Percentiles rank a stretch among this genome's conserved stretches.
Conservation (phyloP, 352 stramenopile genomes). For the Phytophthora pistaciae region DNA sequence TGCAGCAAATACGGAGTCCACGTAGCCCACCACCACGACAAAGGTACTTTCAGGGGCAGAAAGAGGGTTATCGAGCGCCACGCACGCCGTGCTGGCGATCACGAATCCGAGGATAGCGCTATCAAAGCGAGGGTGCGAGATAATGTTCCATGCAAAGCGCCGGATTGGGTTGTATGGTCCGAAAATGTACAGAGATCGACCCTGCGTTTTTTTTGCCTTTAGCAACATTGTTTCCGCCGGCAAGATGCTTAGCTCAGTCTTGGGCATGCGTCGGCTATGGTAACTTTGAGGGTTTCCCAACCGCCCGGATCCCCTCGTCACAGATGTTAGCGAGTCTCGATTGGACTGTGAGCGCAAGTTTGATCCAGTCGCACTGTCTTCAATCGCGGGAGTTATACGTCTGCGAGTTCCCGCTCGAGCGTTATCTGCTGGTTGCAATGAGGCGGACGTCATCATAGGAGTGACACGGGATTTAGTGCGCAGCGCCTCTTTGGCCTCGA, state of each 20-base stretch:
- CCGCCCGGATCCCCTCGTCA: conserved; percentile 1
- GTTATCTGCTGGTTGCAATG: conserved; percentile 7
- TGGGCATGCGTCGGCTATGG: conserved; percentile 7
- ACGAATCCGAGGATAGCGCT: conserved; percentile 75
- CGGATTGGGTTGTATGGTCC: conserved; percentile 41
- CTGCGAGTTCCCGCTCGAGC: conserved; percentile 5
- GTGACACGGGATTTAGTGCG: conserved; percentile 46
- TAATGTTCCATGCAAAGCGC: conserved; percentile 49
- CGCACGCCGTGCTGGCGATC: conserved; percentile 58
- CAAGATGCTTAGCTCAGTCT: conserved; percentile 4
- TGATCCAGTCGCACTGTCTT: neutral
- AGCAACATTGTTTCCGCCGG: neutral
- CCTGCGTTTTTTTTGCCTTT: conserved; percentile 27
- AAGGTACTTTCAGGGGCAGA: conserved; percentile 46
- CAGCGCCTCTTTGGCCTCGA: conserved; percentile 45
- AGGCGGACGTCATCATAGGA: conserved; percentile 7
- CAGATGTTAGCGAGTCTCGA: conserved; percentile 15
- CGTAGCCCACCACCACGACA: conserved; percentile 36
- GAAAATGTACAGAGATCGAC: conserved; percentile 45
- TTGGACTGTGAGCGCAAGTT: conserved; percentile 1
- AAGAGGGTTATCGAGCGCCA: conserved; percentile 85
- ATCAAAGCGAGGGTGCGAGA: conserved; percentile 73
- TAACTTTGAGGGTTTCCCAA: neutral
- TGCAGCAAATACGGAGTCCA: conserved; percentile 66
- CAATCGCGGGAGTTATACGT: neutral